phyloP scores from a whole-genome alignment of 2,329 filamentous ascomycete species.

The Claviceps citrina region DNA sequence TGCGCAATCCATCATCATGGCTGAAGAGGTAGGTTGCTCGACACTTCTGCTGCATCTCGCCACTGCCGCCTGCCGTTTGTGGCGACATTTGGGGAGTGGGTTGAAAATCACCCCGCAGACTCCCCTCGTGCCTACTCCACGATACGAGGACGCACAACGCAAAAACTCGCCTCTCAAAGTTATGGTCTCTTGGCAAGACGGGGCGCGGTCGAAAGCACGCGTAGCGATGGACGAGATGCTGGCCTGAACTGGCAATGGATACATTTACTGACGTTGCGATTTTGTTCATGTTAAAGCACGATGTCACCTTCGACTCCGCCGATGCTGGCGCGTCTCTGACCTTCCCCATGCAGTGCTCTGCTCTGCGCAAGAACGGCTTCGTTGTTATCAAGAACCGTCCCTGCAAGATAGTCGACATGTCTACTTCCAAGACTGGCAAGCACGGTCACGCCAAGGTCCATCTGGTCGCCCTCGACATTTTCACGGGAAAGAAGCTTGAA shows the following conservation, averaged over 20 bases:
- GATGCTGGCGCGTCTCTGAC: slow-evolving; percentile 92
- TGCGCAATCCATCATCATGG: slow-evolving; percentile 38
- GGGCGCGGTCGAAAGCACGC: not conserved
- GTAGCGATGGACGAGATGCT: not conserved
- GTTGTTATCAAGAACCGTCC: slow-evolving; percentile 97
- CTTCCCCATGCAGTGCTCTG: slow-evolving; percentile 98
- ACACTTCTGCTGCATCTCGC: slow-evolving; percentile 5
- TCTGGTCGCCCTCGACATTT: slow-evolving; percentile 94
- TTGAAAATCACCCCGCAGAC: slow-evolving; percentile 34
- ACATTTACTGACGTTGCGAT: slow-evolving; percentile 8
- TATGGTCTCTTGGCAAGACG: too few species aligned
- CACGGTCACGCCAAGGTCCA: slow-evolving; percentile 99
- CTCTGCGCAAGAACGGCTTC: slow-evolving; percentile 97
- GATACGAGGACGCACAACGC: slow-evolving; percentile 10
- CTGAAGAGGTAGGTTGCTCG: slow-evolving; percentile 37
- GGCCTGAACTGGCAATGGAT: not conserved
- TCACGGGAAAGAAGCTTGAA: slow-evolving; percentile 99
- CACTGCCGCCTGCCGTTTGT: slow-evolving; percentile 14
- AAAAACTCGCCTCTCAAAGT: slow-evolving; percentile 1
- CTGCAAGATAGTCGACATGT: slow-evolving; percentile 99
- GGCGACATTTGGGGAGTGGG: slow-evolving; percentile 11
- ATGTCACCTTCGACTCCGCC: slow-evolving; percentile 71
- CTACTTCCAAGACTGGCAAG: slow-evolving; percentile 99
- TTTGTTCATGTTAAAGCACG: slow-evolving; percentile 33
- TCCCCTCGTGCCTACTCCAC: slow-evolving; percentile 21